phyloP scores from a whole-genome alignment of 768 basidiomycete genomes.

The Glaciozyma martinii region DNA sequence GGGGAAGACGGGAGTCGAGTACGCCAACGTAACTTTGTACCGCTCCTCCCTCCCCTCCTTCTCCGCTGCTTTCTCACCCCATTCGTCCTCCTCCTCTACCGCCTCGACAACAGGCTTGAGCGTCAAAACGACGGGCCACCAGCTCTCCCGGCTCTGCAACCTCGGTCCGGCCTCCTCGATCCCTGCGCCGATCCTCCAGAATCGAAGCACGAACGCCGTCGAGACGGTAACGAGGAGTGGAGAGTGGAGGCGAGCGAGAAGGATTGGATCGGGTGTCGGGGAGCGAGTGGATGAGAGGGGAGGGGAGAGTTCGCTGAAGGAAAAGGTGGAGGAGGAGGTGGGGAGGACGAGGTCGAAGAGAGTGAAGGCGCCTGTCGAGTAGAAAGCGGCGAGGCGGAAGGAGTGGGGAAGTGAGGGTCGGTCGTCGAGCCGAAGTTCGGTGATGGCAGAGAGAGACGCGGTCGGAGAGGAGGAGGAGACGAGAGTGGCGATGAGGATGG shows the following conservation, averaged over 20 bases:
- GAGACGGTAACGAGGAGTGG: conserved; percentile 23
- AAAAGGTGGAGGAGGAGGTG: neutral
- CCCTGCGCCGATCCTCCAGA: conserved; percentile 1
- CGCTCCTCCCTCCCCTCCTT: neutral
- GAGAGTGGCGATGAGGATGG: conserved; percentile 7
- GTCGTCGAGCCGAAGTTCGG: conserved; percentile 23
- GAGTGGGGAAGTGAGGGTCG: accelerated
- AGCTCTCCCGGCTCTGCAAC: conserved; percentile 12
- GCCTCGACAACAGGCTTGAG: neutral
- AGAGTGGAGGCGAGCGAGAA: conserved; percentile 2
- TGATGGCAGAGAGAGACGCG: neutral
- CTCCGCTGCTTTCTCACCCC: neutral
- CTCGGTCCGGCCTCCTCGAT: neutral
- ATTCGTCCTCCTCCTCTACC: neutral
- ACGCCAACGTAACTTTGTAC: conserved; percentile 18
- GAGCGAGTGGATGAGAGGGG: neutral
- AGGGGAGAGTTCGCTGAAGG: neutral
- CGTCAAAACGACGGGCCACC: conserved; percentile 20
- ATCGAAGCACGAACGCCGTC: conserved; percentile 11
- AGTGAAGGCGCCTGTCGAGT: conserved; percentile 26
- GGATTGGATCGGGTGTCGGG: conserved; percentile 10
- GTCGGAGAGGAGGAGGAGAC: conserved; percentile 4
- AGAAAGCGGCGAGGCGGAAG: conserved; percentile 12
- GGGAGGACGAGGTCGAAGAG: conserved; percentile 21
- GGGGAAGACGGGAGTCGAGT: conserved; percentile 24